Evolutionary conservation across 2,329 filamentous ascomycete genomes (phyloP).

Genomic region (Epichloe aotearoae): DNA sequence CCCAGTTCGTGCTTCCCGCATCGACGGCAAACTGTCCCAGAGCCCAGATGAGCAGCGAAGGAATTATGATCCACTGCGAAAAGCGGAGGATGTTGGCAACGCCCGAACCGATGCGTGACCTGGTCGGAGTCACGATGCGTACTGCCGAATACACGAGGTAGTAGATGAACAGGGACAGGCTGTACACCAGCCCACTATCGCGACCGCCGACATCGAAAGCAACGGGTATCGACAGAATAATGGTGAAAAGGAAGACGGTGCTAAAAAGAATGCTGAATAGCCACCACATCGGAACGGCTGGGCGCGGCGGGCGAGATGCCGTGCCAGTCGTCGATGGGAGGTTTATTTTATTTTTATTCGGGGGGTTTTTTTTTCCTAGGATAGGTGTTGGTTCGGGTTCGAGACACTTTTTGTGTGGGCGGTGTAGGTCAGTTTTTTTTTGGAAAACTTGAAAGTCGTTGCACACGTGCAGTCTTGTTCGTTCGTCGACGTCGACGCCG

Average conservation of each 20-base stretch:
- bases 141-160: conserved; percentile 80
- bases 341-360: neutral
- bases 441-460: neutral
- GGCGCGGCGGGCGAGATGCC: conserved; percentile 13
- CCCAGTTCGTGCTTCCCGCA: conserved; percentile 64
- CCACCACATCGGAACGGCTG: conserved; percentile 56
- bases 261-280: conserved; percentile 69
- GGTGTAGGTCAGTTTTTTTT: neutral
- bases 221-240: conserved; percentile 90
- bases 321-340: conserved; percentile 4
- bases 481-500: neutral
- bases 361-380: neutral
- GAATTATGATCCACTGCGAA: conserved; percentile 78
- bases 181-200: conserved; percentile 89
- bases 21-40: conserved; percentile 92
- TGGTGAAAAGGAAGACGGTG: conserved; percentile 74
- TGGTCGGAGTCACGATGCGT: conserved; percentile 67
- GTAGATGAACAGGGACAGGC: conserved; percentile 74
- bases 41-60: conserved; percentile 82
- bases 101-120: conserved; percentile 60
- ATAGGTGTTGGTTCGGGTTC: neutral
- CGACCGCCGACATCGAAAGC: conserved; percentile 96
- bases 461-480: neutral
- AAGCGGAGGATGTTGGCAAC: conserved; percentile 56
- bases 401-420: neutral